Base-by-base conservation (phyloP, 2,329 filamentous ascomycete genomes). In the Stagonosporopsis chrysanthemi region DNA sequence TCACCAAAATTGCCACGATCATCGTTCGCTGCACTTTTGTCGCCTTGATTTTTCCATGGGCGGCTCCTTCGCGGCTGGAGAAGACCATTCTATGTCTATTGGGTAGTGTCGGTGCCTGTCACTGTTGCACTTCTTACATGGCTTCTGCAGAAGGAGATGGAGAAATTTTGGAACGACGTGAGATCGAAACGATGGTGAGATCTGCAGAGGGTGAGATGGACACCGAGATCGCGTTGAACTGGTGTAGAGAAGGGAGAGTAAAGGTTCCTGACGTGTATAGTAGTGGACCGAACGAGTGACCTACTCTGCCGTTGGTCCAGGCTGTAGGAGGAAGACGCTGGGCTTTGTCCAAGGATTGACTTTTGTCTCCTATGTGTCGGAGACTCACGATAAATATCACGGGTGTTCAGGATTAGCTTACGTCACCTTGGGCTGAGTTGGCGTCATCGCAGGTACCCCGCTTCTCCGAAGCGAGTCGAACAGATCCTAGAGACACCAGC, bases 1-100 rank as follows among this genome's bases (percentile, higher is more conserved):
- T 43, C 19, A 43, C 41, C 41, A 43, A 43, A 11, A 43, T 43
- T 15, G 41, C 41, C 15, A 43, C 41, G n/a, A 43, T 43, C 26
- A 31, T 31, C 15, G 26, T 43, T 6, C 41, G 26, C 31, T 43
- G 41, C 41, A 43, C 26, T 3, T 43, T 43, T 31, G 26, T 43
- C 6, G 24, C 41, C 24, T 29, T 26, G 4, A 43, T n/a, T 31
- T 43, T 26, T 43, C 41, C 24, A 43, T 43, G 41, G 41, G 38
- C 19, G 38, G 19, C 12, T 40, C 38, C 11, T 40, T 40, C 17
- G 38, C 38, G 14, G 38, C 38, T 2, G 19, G 38, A 24, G 38
- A 40, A 40, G 19, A 24, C 3, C 22, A 23, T 6, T 40, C 24
- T 40, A 40, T 12, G 38, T 40, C 7, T 40, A 40, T 19, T 40